phyloP scores from a whole-genome alignment of 257 asterid genomes.

The Petunia secreta region DNA sequence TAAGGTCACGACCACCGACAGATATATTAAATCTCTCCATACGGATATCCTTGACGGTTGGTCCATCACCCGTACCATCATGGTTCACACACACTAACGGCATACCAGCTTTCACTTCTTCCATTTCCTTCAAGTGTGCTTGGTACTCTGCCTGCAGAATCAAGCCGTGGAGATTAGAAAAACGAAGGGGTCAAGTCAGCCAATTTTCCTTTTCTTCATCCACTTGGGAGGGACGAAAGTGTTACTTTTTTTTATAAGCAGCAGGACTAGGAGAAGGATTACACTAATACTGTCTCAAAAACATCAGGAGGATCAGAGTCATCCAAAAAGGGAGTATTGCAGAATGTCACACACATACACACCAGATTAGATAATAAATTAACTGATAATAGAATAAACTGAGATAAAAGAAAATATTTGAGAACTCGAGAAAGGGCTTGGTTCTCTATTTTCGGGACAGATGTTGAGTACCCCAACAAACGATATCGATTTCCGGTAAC shows the following conservation, averaged over 20 bases:
- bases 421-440: no score
- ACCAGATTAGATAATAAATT: background rate
- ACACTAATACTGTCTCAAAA: background rate
- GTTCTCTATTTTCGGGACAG: no score
- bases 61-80: slow-evolving; percentile 59
- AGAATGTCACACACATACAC: background rate
- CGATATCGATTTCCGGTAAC: no score
- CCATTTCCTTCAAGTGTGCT: slow-evolving; percentile 87
- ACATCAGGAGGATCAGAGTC: background rate
- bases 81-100: slow-evolving; percentile 81
- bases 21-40: slow-evolving; percentile 91
- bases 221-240: background rate
- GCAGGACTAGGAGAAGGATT: background rate
- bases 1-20: slow-evolving; percentile 98
- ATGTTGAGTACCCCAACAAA: no score
- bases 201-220: slow-evolving; percentile 3
- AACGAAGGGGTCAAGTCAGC: slow-evolving; percentile 16
- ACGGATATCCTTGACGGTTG: slow-evolving; percentile 85
- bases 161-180: slow-evolving; percentile 23
- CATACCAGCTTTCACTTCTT: slow-evolving; percentile 96
- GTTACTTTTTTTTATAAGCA: background rate
- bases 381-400: no score
- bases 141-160: slow-evolving; percentile 74
- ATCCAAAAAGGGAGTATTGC: slow-evolving; percentile 3
- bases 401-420: no score